Evolutionary conservation across 2,329 filamentous ascomycete genomes (phyloP), one percentile per base, ranked within the genome.

Genomic region (Lachnellula hyalina): DNA sequence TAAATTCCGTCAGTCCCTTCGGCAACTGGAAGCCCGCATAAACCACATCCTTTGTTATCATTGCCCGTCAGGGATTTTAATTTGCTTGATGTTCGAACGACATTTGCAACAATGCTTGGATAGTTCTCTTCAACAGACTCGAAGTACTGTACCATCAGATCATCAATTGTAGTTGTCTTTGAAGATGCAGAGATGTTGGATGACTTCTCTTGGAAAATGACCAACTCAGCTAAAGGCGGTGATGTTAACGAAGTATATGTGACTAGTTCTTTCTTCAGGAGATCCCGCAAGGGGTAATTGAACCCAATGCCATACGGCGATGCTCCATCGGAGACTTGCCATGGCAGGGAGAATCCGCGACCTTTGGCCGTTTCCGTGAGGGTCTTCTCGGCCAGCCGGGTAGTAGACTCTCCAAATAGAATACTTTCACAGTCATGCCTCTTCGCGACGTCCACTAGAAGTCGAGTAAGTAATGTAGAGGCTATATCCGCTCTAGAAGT

Each of bases 101-200:
- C 94, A 69, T 99, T 99, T 34, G 92, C 87, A 62, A 99, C 92
- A 53, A 97, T 90, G 53, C 89, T 90, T 3, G 92, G 89, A 67
- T 95, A 96, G 56, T 87, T 87, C 61, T 84, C 82, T 68, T 96
- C 92, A 15, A 96, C 90, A 41, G 84, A 86, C 61, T 84, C 82
- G 66, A 99, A 96, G 70, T 96, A 99, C 54, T 90, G 85, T 55
- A 79, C 75, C 86, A 97, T 92, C 52, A 99, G 81, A 63, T 92
- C 87, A 67, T 96, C 91, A 65, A 99, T 96, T 46, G 90, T 95
- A 46, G 90, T 80, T 61, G 90, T 86, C 67, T 86, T 89, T 62
- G 70, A 55, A 28, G 61, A 63, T 28, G 63, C 57, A 40, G 65
- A 63, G 38, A 66, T 51, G 21, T 62, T 50, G 35, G 71, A 68